Base-by-base conservation (phyloP, 768 basidiomycete genomes). In the Naganishia kalamii region DNA sequence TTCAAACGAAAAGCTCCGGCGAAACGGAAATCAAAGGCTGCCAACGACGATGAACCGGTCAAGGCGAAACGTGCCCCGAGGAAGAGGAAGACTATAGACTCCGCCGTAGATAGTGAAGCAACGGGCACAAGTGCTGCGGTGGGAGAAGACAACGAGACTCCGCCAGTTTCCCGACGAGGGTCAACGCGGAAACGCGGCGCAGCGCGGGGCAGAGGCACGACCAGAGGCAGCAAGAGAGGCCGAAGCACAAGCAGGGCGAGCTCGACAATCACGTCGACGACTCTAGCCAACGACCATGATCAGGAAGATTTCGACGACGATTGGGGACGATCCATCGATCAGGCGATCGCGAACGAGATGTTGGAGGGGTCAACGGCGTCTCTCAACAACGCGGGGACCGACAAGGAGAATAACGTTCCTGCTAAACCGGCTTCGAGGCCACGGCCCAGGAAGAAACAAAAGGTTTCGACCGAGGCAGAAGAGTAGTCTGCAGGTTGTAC, bases 1-100 rank as follows among this genome's bases (percentile, higher is more conserved):
- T 23, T 40, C 5, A 19, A 13, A 27, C 46, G 25, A 5, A 47
- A 50, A 44, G 2, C 32, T 30, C 23, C 64, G 7, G 41, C 33
- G 15, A 48, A 47, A 29, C 23, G 62, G 8, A 65, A 60, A 29
- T 29, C 43, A 37, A 65, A 44, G 23, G 33, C 23, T 10, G 19
- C 54, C 2, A 41, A 17, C 25, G 54, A 47, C 7, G 46, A 15
- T n/a, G 46, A 65, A 5, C 29, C 37, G 21, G 51, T n/a, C 2
- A 51, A 5, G n/a, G 33, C 40, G 21, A 64, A 64, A 41, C 62
- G 62, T 29, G 30, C 33, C 17, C 63, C 63, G 1, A 54, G 51
- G 23, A 52, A 52, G 43, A 23, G 63, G 19, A 64, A 64, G 43
- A 64, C 63, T 27, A 6, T 44, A 19, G 63, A 64, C 25, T 52